Base-by-base conservation (phyloP, 345 rosid genomes). In the Lepidium africanum region DNA sequence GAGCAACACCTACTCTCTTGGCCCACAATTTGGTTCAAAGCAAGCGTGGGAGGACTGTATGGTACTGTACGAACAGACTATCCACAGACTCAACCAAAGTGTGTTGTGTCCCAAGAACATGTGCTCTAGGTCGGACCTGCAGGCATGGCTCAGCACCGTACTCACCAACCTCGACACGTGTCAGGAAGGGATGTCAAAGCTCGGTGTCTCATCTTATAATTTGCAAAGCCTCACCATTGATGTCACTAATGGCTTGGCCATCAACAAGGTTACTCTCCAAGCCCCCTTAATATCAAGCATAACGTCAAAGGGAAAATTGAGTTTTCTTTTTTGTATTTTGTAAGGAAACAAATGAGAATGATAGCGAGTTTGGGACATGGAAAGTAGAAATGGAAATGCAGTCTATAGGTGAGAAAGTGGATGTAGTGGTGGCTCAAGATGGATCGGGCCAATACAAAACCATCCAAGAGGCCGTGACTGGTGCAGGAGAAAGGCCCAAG, bases 141-240 rank as follows among this genome's bases (percentile, higher is more conserved):
- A 92, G 36, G 83, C 95, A 1, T 92, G 96, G 98, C 87, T 92
- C 16, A 92, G 96, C 81, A 75, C 90, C 0, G 87, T 91, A 50
- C 66, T 92, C 38, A 92, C 98, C 58, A 92, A 86, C 76, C 77
- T 89, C 55, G 81, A 73, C 14, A 89, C 98, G 0, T 89, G 98
- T 66, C 69, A 43, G 11, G 41, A 78, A 8, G 92, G 86, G 37
- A 79, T 77, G 23, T 40, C 13, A 55, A 92, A 87, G 40, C 45
- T 84, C 23, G 81, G 84, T 3, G 77, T 84, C 47, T 58, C 86
- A 1, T 79, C 77, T 62, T 69, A 68, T 50, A 35, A 68, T 14
- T 32, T 54, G 57, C 69, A 40, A 6, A 76, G 78, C 37, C 51
- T 87, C 38, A 67, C 86, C n/a, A 54, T 74, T 48, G 66, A 84